Conservation (phyloP, 2,329 filamentous ascomycete species). For the Fusarium sp. region DNA sequence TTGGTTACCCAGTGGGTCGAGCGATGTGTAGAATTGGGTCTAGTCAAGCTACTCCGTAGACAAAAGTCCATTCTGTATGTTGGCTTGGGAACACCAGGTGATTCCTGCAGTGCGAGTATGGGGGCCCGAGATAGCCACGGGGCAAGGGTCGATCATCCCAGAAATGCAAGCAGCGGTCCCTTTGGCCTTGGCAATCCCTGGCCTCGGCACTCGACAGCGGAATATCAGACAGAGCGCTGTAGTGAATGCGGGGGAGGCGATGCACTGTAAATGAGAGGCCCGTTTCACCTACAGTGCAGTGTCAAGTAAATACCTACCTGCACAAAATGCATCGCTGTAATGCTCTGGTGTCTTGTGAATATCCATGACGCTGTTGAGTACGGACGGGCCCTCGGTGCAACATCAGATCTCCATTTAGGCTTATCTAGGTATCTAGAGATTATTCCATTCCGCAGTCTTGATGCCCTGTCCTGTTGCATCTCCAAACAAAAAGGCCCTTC, state of each 20-base stretch:
- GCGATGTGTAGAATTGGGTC: not conserved
- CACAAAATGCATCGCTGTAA: not conserved
- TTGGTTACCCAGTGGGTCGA: not conserved
- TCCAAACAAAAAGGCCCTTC: slow-evolving; percentile 27
- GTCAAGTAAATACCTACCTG: not conserved
- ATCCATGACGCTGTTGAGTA: not conserved
- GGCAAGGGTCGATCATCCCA: not conserved
- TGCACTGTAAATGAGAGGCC: not conserved
- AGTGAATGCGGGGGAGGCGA: slow-evolving; percentile 16
- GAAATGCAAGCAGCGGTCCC: not conserved
- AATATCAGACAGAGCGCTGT: not conserved
- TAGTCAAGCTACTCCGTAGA: not conserved
- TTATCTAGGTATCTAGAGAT: not conserved
- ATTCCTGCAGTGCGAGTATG: not conserved
- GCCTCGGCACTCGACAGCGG: slow-evolving; percentile 9
- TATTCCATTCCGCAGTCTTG: not conserved
- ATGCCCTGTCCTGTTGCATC: not conserved
- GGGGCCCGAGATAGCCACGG: not conserved
- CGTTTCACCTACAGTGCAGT: not conserved
- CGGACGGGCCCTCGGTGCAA: not conserved
- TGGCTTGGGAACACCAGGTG: slow-evolving; percentile 1
- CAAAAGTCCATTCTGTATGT: slow-evolving; percentile 24
- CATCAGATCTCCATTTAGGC: not conserved
- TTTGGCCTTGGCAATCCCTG: not conserved
- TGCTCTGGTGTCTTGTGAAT: not conserved